These are phyloP conservation scores for Backusella macrospora DNA, from an alignment of 192 early-diverging fungal genomes.

Conservation along the genomic window DNA sequence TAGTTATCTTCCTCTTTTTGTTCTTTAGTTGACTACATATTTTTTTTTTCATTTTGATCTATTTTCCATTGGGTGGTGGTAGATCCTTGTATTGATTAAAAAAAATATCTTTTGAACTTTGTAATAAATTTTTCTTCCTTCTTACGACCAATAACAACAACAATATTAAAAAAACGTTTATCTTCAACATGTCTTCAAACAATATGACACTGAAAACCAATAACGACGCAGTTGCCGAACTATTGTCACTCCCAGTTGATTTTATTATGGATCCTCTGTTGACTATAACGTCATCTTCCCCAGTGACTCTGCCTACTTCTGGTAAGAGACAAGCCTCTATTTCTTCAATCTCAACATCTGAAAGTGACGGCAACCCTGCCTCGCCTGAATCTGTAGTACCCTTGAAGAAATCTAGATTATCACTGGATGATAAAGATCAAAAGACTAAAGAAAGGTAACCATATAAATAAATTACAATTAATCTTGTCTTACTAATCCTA, in stretches of 20 bases:
- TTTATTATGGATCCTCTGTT: constrained; percentile 32
- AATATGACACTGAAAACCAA: not conserved
- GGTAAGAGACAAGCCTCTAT: constrained; percentile 2
- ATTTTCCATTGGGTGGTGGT: constrained; percentile 43
- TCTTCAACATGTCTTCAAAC: not conserved
- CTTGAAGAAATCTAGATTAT: constrained; percentile 20
- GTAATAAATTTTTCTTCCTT: not conserved
- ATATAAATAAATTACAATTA: constrained; percentile 17
- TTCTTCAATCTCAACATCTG: constrained; percentile 4
- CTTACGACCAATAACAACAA: constrained; percentile 11
- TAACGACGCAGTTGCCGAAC: constrained; percentile 16
- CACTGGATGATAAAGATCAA: constrained; percentile 37
- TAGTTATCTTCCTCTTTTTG: not conserved
- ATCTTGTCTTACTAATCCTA: not conserved
- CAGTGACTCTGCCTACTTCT: constrained; percentile 11
- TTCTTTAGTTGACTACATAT: constrained; percentile 23
- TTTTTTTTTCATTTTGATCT: constrained; percentile 16
- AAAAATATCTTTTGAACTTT: constrained; percentile 14
- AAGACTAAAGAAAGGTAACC: constrained; percentile 39
- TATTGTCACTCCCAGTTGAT: constrained; percentile 28
- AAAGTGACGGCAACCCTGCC: not conserved
- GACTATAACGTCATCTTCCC: not conserved
- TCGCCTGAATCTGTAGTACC: not conserved
- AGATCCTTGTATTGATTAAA: constrained; percentile 15
- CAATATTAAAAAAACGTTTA: not conserved